These are phyloP conservation scores for Castanospermum australe DNA, from an alignment of 306 rosid species.

Conservation along the genomic window DNA sequence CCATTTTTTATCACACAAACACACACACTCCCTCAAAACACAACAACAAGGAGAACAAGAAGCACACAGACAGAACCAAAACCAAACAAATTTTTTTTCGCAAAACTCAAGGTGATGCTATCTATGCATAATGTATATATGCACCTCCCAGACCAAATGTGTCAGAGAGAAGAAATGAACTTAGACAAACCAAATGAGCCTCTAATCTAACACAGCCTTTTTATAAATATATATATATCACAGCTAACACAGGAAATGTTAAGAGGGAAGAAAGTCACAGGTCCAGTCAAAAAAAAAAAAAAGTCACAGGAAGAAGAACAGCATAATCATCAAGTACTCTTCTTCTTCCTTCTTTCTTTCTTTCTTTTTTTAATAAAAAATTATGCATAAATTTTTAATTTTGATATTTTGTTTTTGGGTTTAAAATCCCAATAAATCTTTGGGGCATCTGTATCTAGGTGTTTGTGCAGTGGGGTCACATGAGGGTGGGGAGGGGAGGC, in stretches of 20 bases:
- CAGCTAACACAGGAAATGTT: constrained; percentile 26
- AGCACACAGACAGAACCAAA: neutral
- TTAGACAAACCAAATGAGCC: constrained; percentile 15
- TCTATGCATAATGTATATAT: neutral
- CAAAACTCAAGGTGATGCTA: constrained; percentile 5
- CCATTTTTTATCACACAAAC: constrained; percentile 44
- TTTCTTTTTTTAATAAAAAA: neutral
- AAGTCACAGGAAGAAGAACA: constrained; percentile 6
- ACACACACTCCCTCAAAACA: neutral
- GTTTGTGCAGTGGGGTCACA: constrained; percentile 54
- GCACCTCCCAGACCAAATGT: neutral
- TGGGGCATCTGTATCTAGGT: constrained; percentile 26
- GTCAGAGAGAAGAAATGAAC: constrained; percentile 17
- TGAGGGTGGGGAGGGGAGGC: constrained; percentile 40
- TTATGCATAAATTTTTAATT: neutral
- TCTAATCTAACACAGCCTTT: constrained; percentile 25
- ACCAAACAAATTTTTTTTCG: neutral
- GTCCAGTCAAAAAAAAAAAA: too few species aligned
- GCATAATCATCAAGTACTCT: neutral
- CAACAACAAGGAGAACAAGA: neutral
- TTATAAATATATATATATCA: constrained; percentile 4
- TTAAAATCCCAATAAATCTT: constrained; percentile 28
- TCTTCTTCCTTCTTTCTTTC: neutral
- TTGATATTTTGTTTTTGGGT: neutral
- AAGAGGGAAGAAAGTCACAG: constrained; percentile 25